These are phyloP conservation scores for Erythrobasidium hasegawianum DNA, from an alignment of 1,284 basidiomycete species.

Conservation along the genomic window DNA sequence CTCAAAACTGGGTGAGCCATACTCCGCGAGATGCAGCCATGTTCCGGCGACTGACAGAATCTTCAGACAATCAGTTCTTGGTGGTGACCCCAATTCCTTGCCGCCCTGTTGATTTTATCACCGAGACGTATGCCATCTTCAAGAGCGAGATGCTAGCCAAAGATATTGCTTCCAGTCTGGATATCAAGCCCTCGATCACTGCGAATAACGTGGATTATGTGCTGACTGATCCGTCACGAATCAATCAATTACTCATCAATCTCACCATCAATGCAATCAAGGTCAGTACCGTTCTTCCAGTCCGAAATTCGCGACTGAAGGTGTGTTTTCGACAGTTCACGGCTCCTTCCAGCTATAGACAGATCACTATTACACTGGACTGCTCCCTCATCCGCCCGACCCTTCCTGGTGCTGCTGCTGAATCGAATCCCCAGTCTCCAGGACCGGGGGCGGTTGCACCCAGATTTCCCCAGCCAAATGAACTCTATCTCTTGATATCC, in stretches of 20 bases:
- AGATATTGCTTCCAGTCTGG: slow-evolving; percentile 36
- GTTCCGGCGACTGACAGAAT: background rate
- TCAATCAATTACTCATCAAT: slow-evolving; percentile 42
- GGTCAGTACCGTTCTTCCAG: slow-evolving; percentile 9
- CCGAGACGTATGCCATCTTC: slow-evolving; percentile 37
- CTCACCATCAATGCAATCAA: slow-evolving; percentile 43
- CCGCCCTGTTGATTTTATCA: slow-evolving; percentile 26
- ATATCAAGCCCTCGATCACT: slow-evolving; percentile 20
- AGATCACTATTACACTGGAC: slow-evolving; percentile 41
- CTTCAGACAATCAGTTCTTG: slow-evolving; percentile 38
- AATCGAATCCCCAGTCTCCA: background rate
- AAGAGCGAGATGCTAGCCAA: slow-evolving; percentile 37
- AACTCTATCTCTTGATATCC: slow-evolving; percentile 37
- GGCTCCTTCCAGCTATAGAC: slow-evolving; percentile 15
- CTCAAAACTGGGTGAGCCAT: background rate
- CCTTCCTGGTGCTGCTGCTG: background rate
- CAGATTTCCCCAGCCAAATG: background rate
- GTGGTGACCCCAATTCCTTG: slow-evolving; percentile 36
- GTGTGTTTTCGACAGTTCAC: no score
- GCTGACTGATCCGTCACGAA: slow-evolving; percentile 38
- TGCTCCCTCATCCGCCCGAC: slow-evolving; percentile 26
- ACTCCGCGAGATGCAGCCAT: no score
- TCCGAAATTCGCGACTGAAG: no score
- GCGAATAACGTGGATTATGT: slow-evolving; percentile 31
- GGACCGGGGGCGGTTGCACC: background rate